Conservation (phyloP, 495 filamentous ascomycete genomes). For the Penicillium verhagenii region DNA sequence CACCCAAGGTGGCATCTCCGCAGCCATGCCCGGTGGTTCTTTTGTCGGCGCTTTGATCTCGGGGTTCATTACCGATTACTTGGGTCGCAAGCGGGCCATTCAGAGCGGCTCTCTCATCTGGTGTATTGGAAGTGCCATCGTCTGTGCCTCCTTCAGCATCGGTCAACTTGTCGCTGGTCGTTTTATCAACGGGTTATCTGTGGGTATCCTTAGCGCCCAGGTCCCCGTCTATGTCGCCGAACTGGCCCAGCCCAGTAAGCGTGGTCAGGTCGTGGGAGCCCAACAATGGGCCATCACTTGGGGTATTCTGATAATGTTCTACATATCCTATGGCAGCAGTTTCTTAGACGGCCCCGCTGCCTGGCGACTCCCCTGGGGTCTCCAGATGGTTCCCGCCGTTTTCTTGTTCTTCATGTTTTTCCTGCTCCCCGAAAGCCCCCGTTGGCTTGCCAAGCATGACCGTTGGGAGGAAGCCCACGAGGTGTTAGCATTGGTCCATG, state of each 20-base stretch:
- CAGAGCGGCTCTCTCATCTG: conserved; percentile 60
- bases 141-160: conserved; percentile 68
- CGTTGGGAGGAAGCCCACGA: conserved; percentile 65
- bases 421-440: conserved; percentile 68
- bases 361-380: conserved; percentile 72
- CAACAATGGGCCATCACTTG: conserved; percentile 78
- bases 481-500: conserved; percentile 64
- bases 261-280: conserved; percentile 68
- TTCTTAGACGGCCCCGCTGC: conserved; percentile 59
- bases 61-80: conserved; percentile 61
- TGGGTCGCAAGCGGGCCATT: conserved; percentile 65
- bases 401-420: conserved; percentile 59
- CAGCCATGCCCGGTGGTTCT: conserved; percentile 71
- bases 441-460: conserved; percentile 71
- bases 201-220: conserved; percentile 75
- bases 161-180: conserved; percentile 71
- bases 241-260: conserved; percentile 63
- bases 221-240: conserved; percentile 78
- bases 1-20: conserved; percentile 58
- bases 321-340: conserved; percentile 45
- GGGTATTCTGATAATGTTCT: conserved; percentile 79
- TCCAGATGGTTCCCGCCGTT: conserved; percentile 68
- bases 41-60: conserved; percentile 65
- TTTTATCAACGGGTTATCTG: conserved; percentile 70
- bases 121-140: conserved; percentile 65